Conservation (phyloP, 352 stramenopile genomes). For the Pythium oligandrum region DNA sequence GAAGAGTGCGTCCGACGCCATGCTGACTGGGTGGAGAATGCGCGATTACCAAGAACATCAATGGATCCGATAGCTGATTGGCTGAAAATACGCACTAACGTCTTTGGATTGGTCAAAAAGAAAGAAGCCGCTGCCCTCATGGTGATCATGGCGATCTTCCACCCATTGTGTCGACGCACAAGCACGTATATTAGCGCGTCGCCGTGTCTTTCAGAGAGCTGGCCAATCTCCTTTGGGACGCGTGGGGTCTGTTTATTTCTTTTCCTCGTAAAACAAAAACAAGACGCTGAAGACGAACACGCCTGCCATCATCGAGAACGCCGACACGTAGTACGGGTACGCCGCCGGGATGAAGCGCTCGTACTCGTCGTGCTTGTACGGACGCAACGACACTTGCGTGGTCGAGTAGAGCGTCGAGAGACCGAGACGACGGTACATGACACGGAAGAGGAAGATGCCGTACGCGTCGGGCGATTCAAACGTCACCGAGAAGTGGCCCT, state of each 20-base stretch:
- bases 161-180: too few relatives aligned
- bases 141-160: too few relatives aligned
- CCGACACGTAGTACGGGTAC: constrained; percentile 91
- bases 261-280: constrained; percentile 86
- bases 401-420: constrained; percentile 85
- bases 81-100: too few relatives aligned
- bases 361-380: constrained; percentile 95
- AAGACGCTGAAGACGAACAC: constrained; percentile 89
- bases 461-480: constrained; percentile 91
- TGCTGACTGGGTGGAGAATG: too few relatives aligned
- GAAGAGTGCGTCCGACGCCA: constrained; percentile 32
- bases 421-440: constrained; percentile 88
- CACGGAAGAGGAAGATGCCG: constrained; percentile 92
- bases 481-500: constrained; percentile 75
- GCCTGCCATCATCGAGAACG: constrained; percentile 88
- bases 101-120: too few relatives aligned
- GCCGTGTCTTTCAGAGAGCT: too few relatives aligned
- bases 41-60: too few relatives aligned
- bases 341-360: constrained; percentile 91
- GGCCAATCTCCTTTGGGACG: too few relatives aligned
- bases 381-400: constrained; percentile 89
- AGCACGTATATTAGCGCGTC: too few relatives aligned
- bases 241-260: constrained; percentile 19
- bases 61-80: too few relatives aligned
- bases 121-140: too few relatives aligned